Conservation (phyloP, 2,329 filamentous ascomycete genomes). For the Ceratocystis cacaofunesta region DNA sequence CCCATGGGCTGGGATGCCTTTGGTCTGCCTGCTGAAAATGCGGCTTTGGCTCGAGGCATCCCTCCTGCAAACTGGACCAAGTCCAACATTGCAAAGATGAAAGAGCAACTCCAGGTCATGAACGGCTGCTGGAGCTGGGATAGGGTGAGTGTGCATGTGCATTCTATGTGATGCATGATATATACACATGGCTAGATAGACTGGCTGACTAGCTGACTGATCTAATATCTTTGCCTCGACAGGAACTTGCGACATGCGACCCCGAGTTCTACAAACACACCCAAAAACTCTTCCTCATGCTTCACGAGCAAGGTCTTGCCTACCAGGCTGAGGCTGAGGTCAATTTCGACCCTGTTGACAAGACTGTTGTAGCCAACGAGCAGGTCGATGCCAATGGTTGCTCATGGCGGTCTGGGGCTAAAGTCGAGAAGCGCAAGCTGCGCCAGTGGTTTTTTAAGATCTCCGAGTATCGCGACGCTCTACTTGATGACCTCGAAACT, state of each 20-base stretch:
- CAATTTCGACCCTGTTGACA: constrained; percentile 82
- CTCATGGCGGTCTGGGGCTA: constrained; percentile 77
- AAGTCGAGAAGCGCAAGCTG: constrained; percentile 62
- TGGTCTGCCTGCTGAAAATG: constrained; percentile 80
- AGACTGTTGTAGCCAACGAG: constrained; percentile 81
- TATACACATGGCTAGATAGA: no score
- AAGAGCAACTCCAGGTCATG: constrained; percentile 62
- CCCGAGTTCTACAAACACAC: constrained; percentile 82
- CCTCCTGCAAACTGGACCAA: constrained; percentile 67
- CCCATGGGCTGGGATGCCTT: constrained; percentile 97
- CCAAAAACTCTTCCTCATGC: constrained; percentile 66
- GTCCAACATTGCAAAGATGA: constrained; percentile 72
- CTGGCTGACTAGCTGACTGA: background rate
- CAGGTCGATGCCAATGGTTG: constrained; percentile 76
- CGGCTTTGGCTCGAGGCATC: constrained; percentile 67
- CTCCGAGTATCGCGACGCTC: constrained; percentile 57
- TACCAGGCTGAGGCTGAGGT: constrained; percentile 74
- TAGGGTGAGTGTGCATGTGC: constrained; percentile 39
- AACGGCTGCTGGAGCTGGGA: constrained; percentile 76
- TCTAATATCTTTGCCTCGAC: background rate
- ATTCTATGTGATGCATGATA: no score
- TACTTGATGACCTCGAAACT: constrained; percentile 55
- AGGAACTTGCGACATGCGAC: constrained; percentile 77
- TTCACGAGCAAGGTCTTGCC: constrained; percentile 59
- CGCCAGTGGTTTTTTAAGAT: constrained; percentile 88